These are phyloP conservation scores for Aspergillus felis DNA, from an alignment of 2,329 filamentous ascomycete species.

Conservation along the genomic window DNA sequence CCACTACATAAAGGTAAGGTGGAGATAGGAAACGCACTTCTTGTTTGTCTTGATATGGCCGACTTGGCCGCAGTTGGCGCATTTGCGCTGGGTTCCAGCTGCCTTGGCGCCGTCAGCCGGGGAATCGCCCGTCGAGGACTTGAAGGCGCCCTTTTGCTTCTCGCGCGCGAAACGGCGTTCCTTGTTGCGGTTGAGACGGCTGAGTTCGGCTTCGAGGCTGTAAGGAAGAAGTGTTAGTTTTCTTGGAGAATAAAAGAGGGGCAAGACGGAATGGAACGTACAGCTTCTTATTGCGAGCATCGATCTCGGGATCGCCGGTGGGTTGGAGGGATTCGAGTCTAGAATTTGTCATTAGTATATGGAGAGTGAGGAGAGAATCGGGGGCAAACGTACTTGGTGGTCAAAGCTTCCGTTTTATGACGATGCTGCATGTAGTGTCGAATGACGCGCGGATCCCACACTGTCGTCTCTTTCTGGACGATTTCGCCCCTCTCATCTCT, in stretches of 20 bases:
- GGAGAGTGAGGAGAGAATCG: neutral
- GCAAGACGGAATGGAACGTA: conserved; percentile 29
- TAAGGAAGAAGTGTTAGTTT: conserved; percentile 14
- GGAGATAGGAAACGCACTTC: conserved; percentile 59
- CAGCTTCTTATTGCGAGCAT: conserved; percentile 59
- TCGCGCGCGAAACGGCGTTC: conserved; percentile 86
- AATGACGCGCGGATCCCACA: conserved; percentile 82
- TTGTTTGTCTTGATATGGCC: conserved; percentile 99
- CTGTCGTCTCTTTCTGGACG: conserved; percentile 54
- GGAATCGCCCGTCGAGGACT: conserved; percentile 44
- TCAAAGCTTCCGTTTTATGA: conserved; percentile 65
- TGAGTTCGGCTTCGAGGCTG: conserved; percentile 70
- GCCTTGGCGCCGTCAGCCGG: conserved; percentile 55
- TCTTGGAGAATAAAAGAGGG: neutral
- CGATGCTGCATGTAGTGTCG: conserved; percentile 80
- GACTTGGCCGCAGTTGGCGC: conserved; percentile 93
- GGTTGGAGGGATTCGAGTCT: conserved; percentile 59
- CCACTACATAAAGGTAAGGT: neutral
- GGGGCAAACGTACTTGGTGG: conserved; percentile 61
- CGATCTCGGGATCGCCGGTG: conserved; percentile 64
- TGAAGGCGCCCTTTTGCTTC: conserved; percentile 68
- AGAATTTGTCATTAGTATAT: conserved; percentile 5
- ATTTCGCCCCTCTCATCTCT: conserved; percentile 63
- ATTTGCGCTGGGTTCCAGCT: conserved; percentile 70
- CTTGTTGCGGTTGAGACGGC: conserved; percentile 83